Base-by-base conservation (phyloP, 2,329 filamentous ascomycete genomes). In the Colletotrichum melonis region DNA sequence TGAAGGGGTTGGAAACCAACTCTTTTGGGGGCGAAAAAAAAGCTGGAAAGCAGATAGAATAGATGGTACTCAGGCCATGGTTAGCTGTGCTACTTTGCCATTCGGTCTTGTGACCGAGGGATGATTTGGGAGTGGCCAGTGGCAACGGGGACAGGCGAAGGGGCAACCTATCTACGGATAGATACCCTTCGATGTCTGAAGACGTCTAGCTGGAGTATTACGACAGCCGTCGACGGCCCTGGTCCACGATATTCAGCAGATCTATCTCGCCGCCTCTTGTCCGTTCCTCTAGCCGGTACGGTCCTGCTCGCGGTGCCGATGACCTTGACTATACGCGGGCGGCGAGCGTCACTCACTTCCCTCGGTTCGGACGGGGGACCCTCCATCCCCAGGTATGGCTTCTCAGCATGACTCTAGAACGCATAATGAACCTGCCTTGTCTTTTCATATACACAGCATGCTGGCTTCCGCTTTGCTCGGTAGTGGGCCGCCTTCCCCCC, bases 241-340 rank as follows among this genome's bases (percentile, higher is more conserved):
- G 66, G 42, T 69, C 70, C 70, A 65, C 65, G 64, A 57, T n/a
- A 42, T 49, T 56, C 65, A 56, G 58, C 65, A 69, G 52, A 64
- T 60, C 49, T 35, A 63, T 63, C 46, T 22, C 46, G 30, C n/a
- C n/a, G 7, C 46, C 32, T 9, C 28, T 30, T 54, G 24, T 63
- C 42, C 32, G 52, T 22, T 22, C 26, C 16, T 46, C 26, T 64
- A 59, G 42, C 46, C 59, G 52, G 57, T 54, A 22, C 66, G 56
- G 60, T 63, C 16, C 16, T 26, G 46, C 30, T 38, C 49, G 52
- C 30, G 19, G 42, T 49, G 4, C 42, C 19, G 42, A 9, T 49
- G 42, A 9, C 19, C 3, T n/a, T 46, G 7, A 32, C 30, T 32
- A 32, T 35, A 42, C 38, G 38, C 2, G 38, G 38, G 28, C n/a